Evolutionary conservation across 352 stramenopile species (phyloP), one percentile per base, ranked within the genome.

Genomic region (Phytophthora gonapodyides): DNA sequence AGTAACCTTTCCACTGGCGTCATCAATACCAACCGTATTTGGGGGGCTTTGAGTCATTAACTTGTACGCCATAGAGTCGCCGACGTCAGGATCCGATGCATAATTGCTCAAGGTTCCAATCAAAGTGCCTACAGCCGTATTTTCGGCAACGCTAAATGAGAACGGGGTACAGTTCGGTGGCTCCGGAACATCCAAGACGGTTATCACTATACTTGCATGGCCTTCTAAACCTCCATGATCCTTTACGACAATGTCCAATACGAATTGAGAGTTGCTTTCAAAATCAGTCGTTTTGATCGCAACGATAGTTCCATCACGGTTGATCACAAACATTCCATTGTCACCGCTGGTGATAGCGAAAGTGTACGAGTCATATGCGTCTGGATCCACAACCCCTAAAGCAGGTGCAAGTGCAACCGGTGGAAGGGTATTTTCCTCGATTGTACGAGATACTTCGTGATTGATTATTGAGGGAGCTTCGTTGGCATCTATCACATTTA

Each of bases 401-500:
- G 45, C 33, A 30, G 76, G 69, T 10, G 19, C 8, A 13, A 89
- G 9, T 10, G 57, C 70, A 10, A 76, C 38, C 0, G 72, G 80
- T 2, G 68, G 65, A 5, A 82, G 41, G 1, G 34, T 16, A 53
- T 87, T 84, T 49, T 89, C 80, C 17, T 73, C 73, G 11, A 81
- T 67, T 12, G 19, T 41, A 21, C 69, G 52, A 17, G 61, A 57
- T 15, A 60, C 49, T 16, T 50, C 35, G 6, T 56, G 52, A 55
- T 68, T 71, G 1, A 48, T 61, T n/a, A 87, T 60, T 3, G 43
- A 27, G 1, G 77, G 80, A 7, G 71, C 21, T 56, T 89, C 80
- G 30, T 89, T 89, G 10, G 84, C 58, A 34, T 89, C 77, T 3
- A 72, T 30, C 11, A 89, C 76, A 38, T 63, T 61, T 34, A 84